A percentile compares a stretch with the other conserved stretches of the same genome.
These are phyloP conservation scores for Talaromyces islandicus DNA, from an alignment of 2,329 filamentous ascomycete genomes.

Conservation along the genomic window DNA sequence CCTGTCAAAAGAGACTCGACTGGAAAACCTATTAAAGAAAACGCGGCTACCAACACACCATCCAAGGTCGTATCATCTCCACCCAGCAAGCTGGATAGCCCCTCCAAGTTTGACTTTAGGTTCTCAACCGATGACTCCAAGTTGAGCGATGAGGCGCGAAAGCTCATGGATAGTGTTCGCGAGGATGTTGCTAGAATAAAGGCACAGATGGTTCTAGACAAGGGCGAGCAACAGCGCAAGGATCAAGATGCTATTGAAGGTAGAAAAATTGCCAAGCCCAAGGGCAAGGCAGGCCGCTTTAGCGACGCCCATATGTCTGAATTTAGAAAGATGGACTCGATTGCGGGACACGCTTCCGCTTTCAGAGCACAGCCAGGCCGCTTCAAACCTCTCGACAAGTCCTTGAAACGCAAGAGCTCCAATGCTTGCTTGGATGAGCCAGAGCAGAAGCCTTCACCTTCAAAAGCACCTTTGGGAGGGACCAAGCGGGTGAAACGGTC, in stretches of 20 bases:
- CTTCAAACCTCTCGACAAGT: slow-evolving; percentile 33
- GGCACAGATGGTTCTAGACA: slow-evolving; percentile 58
- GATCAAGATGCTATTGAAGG: slow-evolving; percentile 40
- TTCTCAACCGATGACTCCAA: slow-evolving; percentile 39
- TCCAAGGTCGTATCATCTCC: slow-evolving; percentile 33
- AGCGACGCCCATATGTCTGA: slow-evolving; percentile 80
- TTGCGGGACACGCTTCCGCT: slow-evolving; percentile 75
- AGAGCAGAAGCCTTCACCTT: slow-evolving; percentile 40
- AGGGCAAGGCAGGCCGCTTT: slow-evolving; percentile 70
- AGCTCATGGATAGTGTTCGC: slow-evolving; percentile 61
- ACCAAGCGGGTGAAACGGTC: slow-evolving; percentile 68
- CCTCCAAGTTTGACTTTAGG: slow-evolving; percentile 40
- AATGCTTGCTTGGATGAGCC: slow-evolving; percentile 62
- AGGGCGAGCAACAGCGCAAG: slow-evolving; percentile 49
- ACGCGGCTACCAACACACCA: slow-evolving; percentile 31
- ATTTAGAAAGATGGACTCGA: slow-evolving; percentile 98
- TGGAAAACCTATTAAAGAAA: slow-evolving; percentile 28
- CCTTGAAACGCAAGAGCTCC: slow-evolving; percentile 48
- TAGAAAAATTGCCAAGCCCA: slow-evolving; percentile 74
- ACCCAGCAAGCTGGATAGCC: slow-evolving; percentile 33
- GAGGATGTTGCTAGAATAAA: slow-evolving; percentile 68
- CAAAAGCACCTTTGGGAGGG: slow-evolving; percentile 31
- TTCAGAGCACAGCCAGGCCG: slow-evolving; percentile 49
- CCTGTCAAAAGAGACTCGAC: slow-evolving; percentile 54
- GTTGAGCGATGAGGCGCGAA: slow-evolving; percentile 47